Evolutionary conservation across 192 early-diverging fungal species (phyloP), one percentile per base, ranked within the genome.

Genomic region (Coemansia reversa): DNA sequence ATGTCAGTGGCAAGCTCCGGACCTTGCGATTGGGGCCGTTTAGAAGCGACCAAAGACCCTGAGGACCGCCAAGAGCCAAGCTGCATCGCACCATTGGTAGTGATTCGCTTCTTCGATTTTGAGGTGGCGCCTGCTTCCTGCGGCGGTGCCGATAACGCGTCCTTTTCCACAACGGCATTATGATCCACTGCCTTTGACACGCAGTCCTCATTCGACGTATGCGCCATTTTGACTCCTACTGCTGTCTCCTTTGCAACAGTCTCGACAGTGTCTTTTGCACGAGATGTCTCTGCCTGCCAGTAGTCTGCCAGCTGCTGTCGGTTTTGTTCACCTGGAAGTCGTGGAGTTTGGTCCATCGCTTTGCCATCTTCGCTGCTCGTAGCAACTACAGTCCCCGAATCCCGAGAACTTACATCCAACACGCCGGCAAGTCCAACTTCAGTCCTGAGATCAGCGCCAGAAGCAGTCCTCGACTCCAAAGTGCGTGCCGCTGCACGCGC

Each of bases 401-500:
- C 39, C 39, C 39, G 39, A 16, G 60, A 2, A 29, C 1, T 33
- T 33, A 28, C 51, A 29, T 47, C 29, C 25, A 47, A 5, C 7
- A 42, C 7, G 42, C 24, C 24, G 32, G 45, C 18, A 18, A 27
- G 28, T 25, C 39, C 39, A 45, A 45, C 39, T 16, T 45, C 39
- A 16, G 39, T 4, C 39, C 39, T 16, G 14, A 16, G 7, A 16
- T 45, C 16, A 16, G 39, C 39, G 39, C 39, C 28, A 35, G 51
- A 9, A 2, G n/a, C 23, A 3, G 62, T 33, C 18, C 27, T 33
- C 5, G n/a, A 29, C 39, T 63, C 62, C 22, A n/a, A 8, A 33
- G 62, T 42, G 5, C 35, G 62, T n/a, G 45, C 42, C 19, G 54
- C 51, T 27, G 65, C 72, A 16, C 64, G 64, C 25, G 65, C 55